Base-by-base conservation (phyloP, 176 grass and related monocot species). In the Oryza punctata region DNA sequence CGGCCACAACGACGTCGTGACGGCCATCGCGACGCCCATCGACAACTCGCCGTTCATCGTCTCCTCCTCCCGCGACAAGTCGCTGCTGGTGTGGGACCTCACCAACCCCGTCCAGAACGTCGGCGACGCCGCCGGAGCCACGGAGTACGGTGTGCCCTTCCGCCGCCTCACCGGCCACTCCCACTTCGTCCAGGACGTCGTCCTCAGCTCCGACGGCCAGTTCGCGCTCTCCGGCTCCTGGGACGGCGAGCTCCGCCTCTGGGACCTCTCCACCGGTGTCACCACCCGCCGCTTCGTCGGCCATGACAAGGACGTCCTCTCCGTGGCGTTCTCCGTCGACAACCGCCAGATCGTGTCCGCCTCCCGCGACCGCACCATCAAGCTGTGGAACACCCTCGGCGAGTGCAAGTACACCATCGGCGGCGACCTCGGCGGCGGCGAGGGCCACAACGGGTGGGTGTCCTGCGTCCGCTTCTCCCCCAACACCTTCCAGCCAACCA, bases 361-460 rank as follows among this genome's bases (percentile, higher is more conserved):
- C 5, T 90, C 95, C 28, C 92, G 92, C 33, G 95, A 98, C 54
- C 85, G 87, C 33, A 95, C 90, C 60, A 98, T 98, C 72, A 98
- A 98, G 88, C 87, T 98, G 2, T 98, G 95, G 95, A 98, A 95
- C 87, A 98, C 95, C 3, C 92, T 98, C 24, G 92, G 92, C 15
- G 95, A 98, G 82, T 98, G 95, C 92, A 98, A 98, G 82, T 98
- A 98, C 89, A 98, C 95, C 12, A 98, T 98, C 33, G 86, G 90
- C 12, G 85, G 78, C 12, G 78, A 78, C 41, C 69, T 83, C 6
- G 86, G 90, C 38, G 95, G 73, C 19, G 73, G 84, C 19, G 95
- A 98, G 75, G 95, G 84, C 3, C 95, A 98, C 87, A 90, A 27
- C 3, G 92, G 84, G 0, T 98, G 95, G 92, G 95, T 98, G 13